These are phyloP conservation scores for Xylariaceae sp. DNA, from an alignment of 2,329 filamentous ascomycete genomes.

Conservation along the genomic window DNA sequence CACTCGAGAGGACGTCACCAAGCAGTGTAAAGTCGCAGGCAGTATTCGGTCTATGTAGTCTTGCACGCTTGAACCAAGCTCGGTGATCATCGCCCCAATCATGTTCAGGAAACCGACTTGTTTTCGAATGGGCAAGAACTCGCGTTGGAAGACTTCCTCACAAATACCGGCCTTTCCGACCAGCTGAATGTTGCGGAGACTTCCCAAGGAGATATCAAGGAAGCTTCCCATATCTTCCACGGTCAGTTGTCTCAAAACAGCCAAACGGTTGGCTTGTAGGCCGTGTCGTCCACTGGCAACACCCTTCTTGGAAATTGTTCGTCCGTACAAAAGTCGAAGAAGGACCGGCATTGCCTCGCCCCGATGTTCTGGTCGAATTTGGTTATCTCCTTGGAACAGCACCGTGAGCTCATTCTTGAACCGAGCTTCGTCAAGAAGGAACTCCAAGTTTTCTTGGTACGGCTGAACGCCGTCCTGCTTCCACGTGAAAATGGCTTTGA, in stretches of 20 bases:
- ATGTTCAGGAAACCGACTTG: constrained; percentile 91
- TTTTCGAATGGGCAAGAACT: constrained; percentile 64
- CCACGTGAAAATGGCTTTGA: constrained; percentile 86
- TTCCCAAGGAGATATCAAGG: constrained; percentile 73
- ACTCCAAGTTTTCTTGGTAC: constrained; percentile 81
- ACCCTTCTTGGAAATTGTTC: constrained; percentile 77
- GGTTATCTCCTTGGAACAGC: constrained; percentile 70
- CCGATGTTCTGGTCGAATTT: constrained; percentile 70
- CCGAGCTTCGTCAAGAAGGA: constrained; percentile 80
- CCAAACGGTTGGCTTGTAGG: constrained; percentile 73
- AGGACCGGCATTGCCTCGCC: constrained; percentile 75
- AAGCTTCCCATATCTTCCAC: constrained; percentile 73
- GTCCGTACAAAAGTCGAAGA: constrained; percentile 81
- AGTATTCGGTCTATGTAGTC: constrained; percentile 65
- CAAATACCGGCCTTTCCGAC: constrained; percentile 46
- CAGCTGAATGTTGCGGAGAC: constrained; percentile 57
- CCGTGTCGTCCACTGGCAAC: constrained; percentile 71
- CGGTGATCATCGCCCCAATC: constrained; percentile 79
- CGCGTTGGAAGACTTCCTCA: constrained; percentile 49
- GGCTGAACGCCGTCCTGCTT: constrained; percentile 69
- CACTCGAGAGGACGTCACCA: constrained; percentile 63
- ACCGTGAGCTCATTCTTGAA: constrained; percentile 93
- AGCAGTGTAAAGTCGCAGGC: constrained; percentile 74
- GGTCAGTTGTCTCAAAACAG: constrained; percentile 72
- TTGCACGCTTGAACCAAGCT: constrained; percentile 68